Base-by-base conservation (phyloP, 495 filamentous ascomycete species). In the Annulohypoxylon nitens region DNA sequence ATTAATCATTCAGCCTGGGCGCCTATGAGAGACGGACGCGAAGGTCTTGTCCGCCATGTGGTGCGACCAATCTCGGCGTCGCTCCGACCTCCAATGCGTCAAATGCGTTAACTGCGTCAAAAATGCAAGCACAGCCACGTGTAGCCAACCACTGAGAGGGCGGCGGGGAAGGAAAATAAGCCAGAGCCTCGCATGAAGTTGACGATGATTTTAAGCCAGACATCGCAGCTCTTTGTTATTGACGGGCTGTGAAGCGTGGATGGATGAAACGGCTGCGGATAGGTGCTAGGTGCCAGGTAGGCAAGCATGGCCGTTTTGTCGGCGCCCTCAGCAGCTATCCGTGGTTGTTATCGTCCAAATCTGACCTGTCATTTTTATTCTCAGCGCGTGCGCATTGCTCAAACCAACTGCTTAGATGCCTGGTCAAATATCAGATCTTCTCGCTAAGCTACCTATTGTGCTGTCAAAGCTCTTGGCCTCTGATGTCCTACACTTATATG, bases 41-140 rank as follows among this genome's bases (percentile, higher is more conserved):
- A 74, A 50, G 53, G 54, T 18, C 61, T 61, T 33, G 39, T 58
- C 34, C 60, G 43, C n/a, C 23, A 58, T 58, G 71, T 50, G 25
- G 66, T 70, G 57, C 62, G 62, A 70, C 71, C 71, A 74, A 66
- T 74, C 71, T 74, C 55, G 34, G 54, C 39, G 39, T 23, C 48
- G 37, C 61, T 67, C 37, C 11, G 43, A 53, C 53, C 43, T 66
- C 61, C 61, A 69, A 69, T 66, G 57, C 37, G 39, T 70, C 23
- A 37, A 51, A 53, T 30, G 30, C 30, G 39, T 70, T 23, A 37
- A 51, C 45, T 30, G 30, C 30, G 30, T 30, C 30, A 30, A 30
- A 30, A 30, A 30, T 63, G 18, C 45, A 68, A 59, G 72, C 63
- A 75, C 63, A 70, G 63, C 67, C 67, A 75, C 72, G 72, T 70